Conservation (phyloP, 2,329 filamentous ascomycete species). For the Corinectria fuckeliana region DNA sequence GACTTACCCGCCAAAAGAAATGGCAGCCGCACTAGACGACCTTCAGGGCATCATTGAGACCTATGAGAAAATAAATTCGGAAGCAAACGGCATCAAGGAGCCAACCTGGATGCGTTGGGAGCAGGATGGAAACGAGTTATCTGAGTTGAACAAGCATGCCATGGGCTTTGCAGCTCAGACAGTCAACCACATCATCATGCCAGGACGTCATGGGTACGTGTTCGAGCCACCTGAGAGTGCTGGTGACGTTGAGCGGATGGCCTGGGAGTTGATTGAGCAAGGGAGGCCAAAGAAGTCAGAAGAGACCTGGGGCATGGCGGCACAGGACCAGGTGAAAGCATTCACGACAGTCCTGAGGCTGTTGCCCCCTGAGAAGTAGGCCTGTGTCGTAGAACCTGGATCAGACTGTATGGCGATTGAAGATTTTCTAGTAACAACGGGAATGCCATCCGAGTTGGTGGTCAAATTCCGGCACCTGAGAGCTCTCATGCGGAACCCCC, state of each 20-base stretch:
- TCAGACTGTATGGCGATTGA: background rate
- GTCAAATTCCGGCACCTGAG: too few species aligned
- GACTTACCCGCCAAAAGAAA: constrained; percentile 10
- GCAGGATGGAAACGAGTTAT: constrained; percentile 41
- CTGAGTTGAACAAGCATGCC: constrained; percentile 37
- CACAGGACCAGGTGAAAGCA: constrained; percentile 37
- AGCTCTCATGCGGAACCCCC: too few species aligned
- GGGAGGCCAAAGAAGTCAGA: constrained; percentile 27
- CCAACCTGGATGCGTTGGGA: constrained; percentile 43
- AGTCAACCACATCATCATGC: constrained; percentile 39
- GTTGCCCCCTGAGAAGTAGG: constrained; percentile 24
- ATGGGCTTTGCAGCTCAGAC: constrained; percentile 32
- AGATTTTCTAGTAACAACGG: background rate
- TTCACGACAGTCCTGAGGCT: constrained; percentile 34
- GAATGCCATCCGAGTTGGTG: too few species aligned
- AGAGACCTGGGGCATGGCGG: constrained; percentile 43
- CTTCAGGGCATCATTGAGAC: constrained; percentile 27
- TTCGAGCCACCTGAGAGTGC: constrained; percentile 15
- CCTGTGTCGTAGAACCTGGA: background rate
- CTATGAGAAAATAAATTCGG: constrained; percentile 35
- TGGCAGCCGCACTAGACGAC: constrained; percentile 24
- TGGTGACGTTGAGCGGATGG: constrained; percentile 42
- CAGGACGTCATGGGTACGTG: constrained; percentile 17
- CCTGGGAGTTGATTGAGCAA: constrained; percentile 42
- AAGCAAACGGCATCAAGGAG: constrained; percentile 26